A percentile compares a stretch with the other conserved stretches of the same genome.
Conservation (phyloP, 2,329 filamentous ascomycete genomes). For the Colletotrichum sojae region DNA sequence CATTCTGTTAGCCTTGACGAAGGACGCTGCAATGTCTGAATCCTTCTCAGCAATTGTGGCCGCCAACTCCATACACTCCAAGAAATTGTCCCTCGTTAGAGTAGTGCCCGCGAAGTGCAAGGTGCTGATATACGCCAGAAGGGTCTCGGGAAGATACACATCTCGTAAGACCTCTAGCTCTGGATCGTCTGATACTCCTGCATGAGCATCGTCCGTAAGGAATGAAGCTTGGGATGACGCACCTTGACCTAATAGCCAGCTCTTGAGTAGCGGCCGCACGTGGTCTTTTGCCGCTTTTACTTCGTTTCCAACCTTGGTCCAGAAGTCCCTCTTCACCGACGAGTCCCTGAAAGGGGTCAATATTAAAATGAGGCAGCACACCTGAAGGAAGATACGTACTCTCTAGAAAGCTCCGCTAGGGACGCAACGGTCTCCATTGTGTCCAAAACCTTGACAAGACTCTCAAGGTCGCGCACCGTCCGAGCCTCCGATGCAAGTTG, state of each 20-base stretch:
- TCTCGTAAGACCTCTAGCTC: slow-evolving; percentile 78
- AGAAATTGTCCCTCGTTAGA: slow-evolving; percentile 81
- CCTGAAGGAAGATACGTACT: slow-evolving; percentile 58
- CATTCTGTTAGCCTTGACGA: slow-evolving; percentile 77
- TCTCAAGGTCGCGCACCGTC: slow-evolving; percentile 78
- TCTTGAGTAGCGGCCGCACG: slow-evolving; percentile 73
- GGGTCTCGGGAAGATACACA: slow-evolving; percentile 86
- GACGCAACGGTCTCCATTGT: slow-evolving; percentile 77
- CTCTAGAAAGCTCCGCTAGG: slow-evolving; percentile 63
- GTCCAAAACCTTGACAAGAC: slow-evolving; percentile 75
- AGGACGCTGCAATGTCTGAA: slow-evolving; percentile 75
- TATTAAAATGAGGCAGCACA: background rate
- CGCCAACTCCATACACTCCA: slow-evolving; percentile 90
- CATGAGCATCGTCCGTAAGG: slow-evolving; percentile 7
- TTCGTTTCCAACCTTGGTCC: slow-evolving; percentile 66
- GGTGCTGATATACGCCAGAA: slow-evolving; percentile 86
- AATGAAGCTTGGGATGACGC: slow-evolving; percentile 46
- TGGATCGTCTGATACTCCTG: slow-evolving; percentile 43
- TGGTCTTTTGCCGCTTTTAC: slow-evolving; percentile 68
- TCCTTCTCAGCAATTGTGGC: slow-evolving; percentile 79
- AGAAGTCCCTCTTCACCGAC: slow-evolving; percentile 62
- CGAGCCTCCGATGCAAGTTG: slow-evolving; percentile 69
- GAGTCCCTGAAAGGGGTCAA: slow-evolving; percentile 52
- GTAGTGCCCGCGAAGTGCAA: slow-evolving; percentile 84
- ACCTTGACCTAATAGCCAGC: slow-evolving; percentile 75